Evolutionary conservation across 2,329 filamentous ascomycete genomes (phyloP).

Genomic region (Mycosphaerella sp.): DNA sequence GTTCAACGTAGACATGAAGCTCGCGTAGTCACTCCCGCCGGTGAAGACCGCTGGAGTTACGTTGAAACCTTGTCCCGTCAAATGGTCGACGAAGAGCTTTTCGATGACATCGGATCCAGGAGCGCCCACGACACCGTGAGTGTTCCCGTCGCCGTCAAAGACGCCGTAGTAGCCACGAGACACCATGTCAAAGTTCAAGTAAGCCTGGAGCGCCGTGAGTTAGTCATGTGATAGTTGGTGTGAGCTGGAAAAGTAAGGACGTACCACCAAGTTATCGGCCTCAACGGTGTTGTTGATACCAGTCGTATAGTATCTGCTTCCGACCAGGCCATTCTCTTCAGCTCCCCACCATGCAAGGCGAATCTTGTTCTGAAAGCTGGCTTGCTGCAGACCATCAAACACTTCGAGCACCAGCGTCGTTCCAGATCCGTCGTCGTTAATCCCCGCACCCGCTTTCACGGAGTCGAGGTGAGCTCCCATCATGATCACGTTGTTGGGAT

Average conservation of each 20-base stretch:
- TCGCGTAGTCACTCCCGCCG: conserved; percentile 19
- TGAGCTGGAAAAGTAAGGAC: conserved; percentile 56
- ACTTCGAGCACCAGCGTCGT: conserved; percentile 54
- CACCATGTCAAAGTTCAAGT: conserved; percentile 24
- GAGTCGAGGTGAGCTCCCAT: conserved; percentile 36
- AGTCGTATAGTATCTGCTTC: conserved; percentile 51
- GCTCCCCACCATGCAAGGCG: conserved; percentile 63
- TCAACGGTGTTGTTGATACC: conserved; percentile 38
- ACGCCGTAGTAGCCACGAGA: conserved; percentile 4
- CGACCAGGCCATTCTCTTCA: conserved; percentile 55
- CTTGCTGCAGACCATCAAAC: conserved; percentile 58
- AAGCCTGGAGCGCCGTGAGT: conserved; percentile 51
- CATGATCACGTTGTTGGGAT: conserved; percentile 12
- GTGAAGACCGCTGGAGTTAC: conserved; percentile 19
- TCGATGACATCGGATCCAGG: conserved; percentile 17
- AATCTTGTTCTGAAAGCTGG: conserved; percentile 62
- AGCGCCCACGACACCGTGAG: conserved; percentile 10
- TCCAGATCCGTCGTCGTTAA: conserved; percentile 73
- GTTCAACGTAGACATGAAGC: conserved; percentile 18
- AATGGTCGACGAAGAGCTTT: conserved; percentile 18
- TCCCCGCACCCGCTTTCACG: conserved; percentile 55
- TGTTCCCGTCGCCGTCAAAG: conserved; percentile 38
- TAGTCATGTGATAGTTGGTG: conserved; percentile 65
- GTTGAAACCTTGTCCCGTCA: conserved; percentile 16
- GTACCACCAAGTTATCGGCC: conserved; percentile 54